A percentile compares a stretch with the other conserved stretches of the same genome.
Conservation (phyloP, 805 yeast genomes). For the Saturnispora hagleri region DNA sequence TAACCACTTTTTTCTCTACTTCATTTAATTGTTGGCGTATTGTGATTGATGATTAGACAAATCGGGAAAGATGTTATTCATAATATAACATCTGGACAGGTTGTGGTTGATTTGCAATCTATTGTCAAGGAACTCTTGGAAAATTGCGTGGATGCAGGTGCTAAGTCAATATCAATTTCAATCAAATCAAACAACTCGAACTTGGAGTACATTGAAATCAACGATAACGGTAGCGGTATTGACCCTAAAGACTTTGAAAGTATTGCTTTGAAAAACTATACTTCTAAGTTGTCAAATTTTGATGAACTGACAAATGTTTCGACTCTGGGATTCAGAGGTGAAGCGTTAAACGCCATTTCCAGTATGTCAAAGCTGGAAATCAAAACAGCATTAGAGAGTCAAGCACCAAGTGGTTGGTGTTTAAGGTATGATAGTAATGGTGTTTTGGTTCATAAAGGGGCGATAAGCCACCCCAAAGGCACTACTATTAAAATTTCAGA, state of each 20-base stretch:
- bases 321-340: constrained; percentile 75
- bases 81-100: constrained; percentile 86
- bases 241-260: constrained; percentile 38
- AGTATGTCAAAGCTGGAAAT: constrained; percentile 42
- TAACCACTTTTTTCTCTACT: not conserved
- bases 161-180: constrained; percentile 56
- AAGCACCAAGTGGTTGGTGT: constrained; percentile 48
- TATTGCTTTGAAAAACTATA: constrained; percentile 53
- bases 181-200: constrained; percentile 37
- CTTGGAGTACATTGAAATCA: constrained; percentile 54
- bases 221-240: constrained; percentile 66
- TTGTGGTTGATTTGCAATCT: constrained; percentile 67
- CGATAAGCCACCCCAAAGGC: constrained; percentile 53
- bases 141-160: constrained; percentile 73
- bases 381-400: constrained; percentile 37
- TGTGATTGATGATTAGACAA: not conserved
- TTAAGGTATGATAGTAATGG: constrained; percentile 54
- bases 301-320: constrained; percentile 42
- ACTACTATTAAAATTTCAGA: constrained; percentile 52
- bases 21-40: not conserved
- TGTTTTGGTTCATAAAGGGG: constrained; percentile 27
- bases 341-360: constrained; percentile 66
- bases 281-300: constrained; percentile 54
- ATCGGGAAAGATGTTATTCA: constrained; percentile 45
- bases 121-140: constrained; percentile 83